phyloP scores from a whole-genome alignment of 306 rosid species.

The Rubus idaeus region DNA sequence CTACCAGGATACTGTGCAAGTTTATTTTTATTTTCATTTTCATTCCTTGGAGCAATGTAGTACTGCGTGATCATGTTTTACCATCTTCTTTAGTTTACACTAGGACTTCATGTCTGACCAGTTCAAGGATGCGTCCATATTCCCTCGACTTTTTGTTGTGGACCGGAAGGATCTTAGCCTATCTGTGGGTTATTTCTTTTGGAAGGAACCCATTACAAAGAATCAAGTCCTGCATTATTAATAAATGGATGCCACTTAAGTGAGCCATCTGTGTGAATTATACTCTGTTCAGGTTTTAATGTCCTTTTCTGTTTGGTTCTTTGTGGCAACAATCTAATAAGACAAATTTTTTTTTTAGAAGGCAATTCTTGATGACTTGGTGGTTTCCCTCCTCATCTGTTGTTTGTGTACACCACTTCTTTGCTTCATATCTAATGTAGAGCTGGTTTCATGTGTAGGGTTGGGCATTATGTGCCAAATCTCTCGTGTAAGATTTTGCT shows the following conservation, averaged over 20 bases:
- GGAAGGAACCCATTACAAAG: background rate
- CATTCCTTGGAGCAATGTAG: background rate
- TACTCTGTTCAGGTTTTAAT: background rate
- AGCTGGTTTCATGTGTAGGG: background rate
- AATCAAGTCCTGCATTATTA: background rate
- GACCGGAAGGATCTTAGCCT: background rate
- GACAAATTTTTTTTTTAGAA: background rate
- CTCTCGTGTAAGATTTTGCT: background rate
- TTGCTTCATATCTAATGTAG: background rate
- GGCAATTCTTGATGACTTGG: background rate
- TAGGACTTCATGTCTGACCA: constrained; percentile 7
- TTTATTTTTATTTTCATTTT: background rate
- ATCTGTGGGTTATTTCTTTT: constrained; percentile 7
- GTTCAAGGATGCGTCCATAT: constrained; percentile 14
- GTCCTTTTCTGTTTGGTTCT: constrained; percentile 9
- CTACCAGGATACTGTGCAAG: constrained; percentile 7
- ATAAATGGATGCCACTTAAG: background rate
- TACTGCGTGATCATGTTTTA: background rate
- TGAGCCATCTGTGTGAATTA: constrained; percentile 5
- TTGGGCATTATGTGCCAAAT: background rate
- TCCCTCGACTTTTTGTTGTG: background rate
- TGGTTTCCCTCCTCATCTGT: background rate
- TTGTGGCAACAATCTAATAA: constrained; percentile 4
- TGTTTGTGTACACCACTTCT: background rate
- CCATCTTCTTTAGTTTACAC: constrained; percentile 13